Conservation (phyloP, 768 basidiomycete genomes). For the Leccinum subgranulosum region DNA sequence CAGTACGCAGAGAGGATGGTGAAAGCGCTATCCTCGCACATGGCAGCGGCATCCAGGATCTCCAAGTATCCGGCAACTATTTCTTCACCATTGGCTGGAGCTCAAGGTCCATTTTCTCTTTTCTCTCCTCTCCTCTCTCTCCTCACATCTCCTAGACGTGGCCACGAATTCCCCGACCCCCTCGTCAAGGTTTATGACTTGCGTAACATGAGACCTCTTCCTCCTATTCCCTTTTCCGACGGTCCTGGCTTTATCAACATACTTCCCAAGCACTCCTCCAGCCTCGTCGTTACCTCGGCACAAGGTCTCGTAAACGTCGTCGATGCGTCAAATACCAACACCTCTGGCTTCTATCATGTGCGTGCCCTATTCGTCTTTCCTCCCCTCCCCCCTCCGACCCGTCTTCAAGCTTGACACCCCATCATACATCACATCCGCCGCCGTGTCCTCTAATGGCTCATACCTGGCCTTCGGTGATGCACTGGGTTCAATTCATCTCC, state of each 20-base stretch:
- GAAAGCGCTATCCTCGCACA: constrained; percentile 74
- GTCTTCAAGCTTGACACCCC: constrained; percentile 57
- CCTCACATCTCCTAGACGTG: constrained; percentile 54
- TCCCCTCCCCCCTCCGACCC: constrained; percentile 1
- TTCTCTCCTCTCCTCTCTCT: neutral
- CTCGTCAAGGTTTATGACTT: constrained; percentile 91
- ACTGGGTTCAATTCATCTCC: constrained; percentile 77
- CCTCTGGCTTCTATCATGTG: constrained; percentile 81
- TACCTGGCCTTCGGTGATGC: constrained; percentile 93
- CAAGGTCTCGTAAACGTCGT: constrained; percentile 85
- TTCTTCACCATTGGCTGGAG: constrained; percentile 87
- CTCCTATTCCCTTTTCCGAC: constrained; percentile 83
- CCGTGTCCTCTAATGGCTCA: constrained; percentile 83
- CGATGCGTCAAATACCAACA: constrained; percentile 69
- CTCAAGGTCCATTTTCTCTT: constrained; percentile 53
- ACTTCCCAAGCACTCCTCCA: constrained; percentile 73
- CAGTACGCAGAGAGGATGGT: constrained; percentile 43
- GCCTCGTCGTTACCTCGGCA: constrained; percentile 69
- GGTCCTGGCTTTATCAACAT: constrained; percentile 84
- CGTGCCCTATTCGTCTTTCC: neutral
- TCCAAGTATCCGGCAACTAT: constrained; percentile 76
- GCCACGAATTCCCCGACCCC: constrained; percentile 85
- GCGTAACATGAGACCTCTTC: constrained; percentile 75
- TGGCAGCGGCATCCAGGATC: constrained; percentile 74
- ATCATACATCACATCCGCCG: constrained; percentile 74